These are phyloP conservation scores for Phytopythium delawarense DNA, from an alignment of 352 stramenopile genomes.

Conservation along the genomic window DNA sequence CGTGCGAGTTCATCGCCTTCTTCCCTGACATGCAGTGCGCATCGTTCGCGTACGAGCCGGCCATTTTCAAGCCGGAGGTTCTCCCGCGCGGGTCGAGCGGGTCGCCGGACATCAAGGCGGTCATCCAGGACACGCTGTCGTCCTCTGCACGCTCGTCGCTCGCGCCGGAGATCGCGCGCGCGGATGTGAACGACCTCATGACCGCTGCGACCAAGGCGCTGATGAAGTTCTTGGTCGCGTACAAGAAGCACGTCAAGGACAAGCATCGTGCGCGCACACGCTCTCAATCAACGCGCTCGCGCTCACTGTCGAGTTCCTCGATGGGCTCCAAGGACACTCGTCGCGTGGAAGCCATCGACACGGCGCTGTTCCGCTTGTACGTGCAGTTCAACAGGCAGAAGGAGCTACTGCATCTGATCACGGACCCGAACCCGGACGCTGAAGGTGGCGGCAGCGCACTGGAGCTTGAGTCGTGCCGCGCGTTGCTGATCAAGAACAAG, in stretches of 20 bases:
- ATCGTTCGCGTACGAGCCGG: constrained; percentile 81
- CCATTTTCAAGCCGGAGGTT: constrained; percentile 80
- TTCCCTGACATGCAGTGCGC: constrained; percentile 78
- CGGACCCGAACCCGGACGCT: constrained; percentile 59
- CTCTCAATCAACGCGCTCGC: constrained; percentile 29
- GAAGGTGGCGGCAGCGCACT: constrained; percentile 48
- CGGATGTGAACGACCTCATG: constrained; percentile 51
- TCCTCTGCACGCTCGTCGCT: constrained; percentile 27
- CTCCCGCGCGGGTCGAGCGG: constrained; percentile 68
- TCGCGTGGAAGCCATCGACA: constrained; percentile 80
- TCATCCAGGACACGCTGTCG: constrained; percentile 66
- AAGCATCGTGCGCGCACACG: constrained; percentile 41
- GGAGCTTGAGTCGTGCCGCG: constrained; percentile 62
- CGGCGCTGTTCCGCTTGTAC: constrained; percentile 77
- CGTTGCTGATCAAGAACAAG: constrained; percentile 63
- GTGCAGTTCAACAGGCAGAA: constrained; percentile 77
- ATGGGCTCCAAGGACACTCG: constrained; percentile 63
- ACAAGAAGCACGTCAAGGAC: constrained; percentile 83
- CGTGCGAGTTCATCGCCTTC: constrained; percentile 84
- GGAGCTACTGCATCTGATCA: constrained; percentile 69
- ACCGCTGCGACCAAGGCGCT: constrained; percentile 62
- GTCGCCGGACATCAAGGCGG: constrained; percentile 69
- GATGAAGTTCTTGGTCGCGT: constrained; percentile 76
- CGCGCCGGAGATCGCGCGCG: constrained; percentile 52
- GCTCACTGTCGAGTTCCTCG: constrained; percentile 27